A percentile compares a stretch with the other conserved stretches of the same genome.
phyloP scores from a whole-genome alignment of 176 grass and related monocot species.

The Secale cereale region DNA sequence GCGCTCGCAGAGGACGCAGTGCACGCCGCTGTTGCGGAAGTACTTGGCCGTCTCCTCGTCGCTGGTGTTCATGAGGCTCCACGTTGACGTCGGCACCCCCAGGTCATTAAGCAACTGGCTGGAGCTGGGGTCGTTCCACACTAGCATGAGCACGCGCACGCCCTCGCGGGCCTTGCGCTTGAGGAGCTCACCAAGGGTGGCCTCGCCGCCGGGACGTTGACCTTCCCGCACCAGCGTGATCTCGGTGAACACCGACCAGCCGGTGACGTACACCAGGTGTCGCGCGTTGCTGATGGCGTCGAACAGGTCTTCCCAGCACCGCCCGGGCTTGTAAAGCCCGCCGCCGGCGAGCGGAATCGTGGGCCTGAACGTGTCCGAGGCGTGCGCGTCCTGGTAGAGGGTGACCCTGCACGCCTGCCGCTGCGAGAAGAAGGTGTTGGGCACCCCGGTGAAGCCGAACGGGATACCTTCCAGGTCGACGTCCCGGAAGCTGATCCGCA shows the following conservation, averaged over 20 bases:
- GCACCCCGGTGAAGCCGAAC: constrained; percentile 60
- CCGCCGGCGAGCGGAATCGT: constrained; percentile 66
- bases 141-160: too few species aligned
- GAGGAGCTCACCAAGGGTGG: constrained; percentile 68
- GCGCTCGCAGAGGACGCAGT: constrained; percentile 68
- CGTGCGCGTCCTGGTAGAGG: constrained; percentile 77
- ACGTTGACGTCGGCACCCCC: constrained; percentile 35
- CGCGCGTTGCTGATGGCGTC: too few species aligned
- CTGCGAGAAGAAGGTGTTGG: constrained; percentile 78
- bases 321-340: constrained; percentile 33
- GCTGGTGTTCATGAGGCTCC: constrained; percentile 60
- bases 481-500: constrained; percentile 52
- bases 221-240: constrained; percentile 56
- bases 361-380: constrained; percentile 58
- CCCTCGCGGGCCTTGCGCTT: constrained; percentile 78
- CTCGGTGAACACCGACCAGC: constrained; percentile 80
- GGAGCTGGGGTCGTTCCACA: constrained; percentile 84
- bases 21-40: constrained; percentile 46
- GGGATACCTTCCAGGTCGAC: constrained; percentile 34
- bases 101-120: background rate
- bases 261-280: too few species aligned
- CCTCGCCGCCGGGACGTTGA: constrained; percentile 45
- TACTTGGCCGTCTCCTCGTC: too few species aligned
- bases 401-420: constrained; percentile 69
- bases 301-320: constrained; percentile 85